Evolutionary conservation across 371 early-diverging fungal genomes (phyloP), one percentile per base, ranked within the genome.

Genomic region (Mucor plumbeus): DNA sequence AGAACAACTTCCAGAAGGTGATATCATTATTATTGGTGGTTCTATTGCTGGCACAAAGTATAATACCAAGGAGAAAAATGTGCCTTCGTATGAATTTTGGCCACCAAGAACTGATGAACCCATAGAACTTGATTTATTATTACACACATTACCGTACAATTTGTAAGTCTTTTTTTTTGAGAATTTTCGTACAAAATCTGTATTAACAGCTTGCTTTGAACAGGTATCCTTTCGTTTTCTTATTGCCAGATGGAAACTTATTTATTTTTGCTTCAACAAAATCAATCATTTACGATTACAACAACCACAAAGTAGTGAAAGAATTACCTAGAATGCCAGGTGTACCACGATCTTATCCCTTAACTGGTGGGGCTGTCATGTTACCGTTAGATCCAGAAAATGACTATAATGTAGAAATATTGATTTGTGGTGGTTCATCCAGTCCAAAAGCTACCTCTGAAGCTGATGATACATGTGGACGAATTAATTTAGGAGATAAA

Each of bases 401-500:
- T 53, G 76, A 87, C 64, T 90, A 88, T 69, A 75, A 74, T 4
- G 84, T 83, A 7, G 85, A 88, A 56, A 78, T 89, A 13, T 67
- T 90, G 17, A 74, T 89, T 34, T 89, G 90, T 55, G 91, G 91
- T 43, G 91, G 91, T 4, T 80, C 82, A 17, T 65, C 78, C 10
- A 68, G 73, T 31, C 69, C 76, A 33, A 82, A 75, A 64, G 72
- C 75, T n/a, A 72, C 68, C 14, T 68, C 74, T 10, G 55, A 66
- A 26, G 80, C 81, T 4, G 83, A 85, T 7, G 77, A 78, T 4
- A 78, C 81, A 5, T 88, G 87, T 61, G 87, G 85, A 1, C 82
- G 85, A 40, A 87, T 86, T 60, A 85, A 87, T 61, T 69, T 86
- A 9, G 70, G 71, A 17, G 79, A 77, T 36, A 61, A 77, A 31